Percentiles rank a stretch among this genome's conserved stretches.
Conservation (phyloP, 805 yeast genomes). For the Kazachstania taianensis region DNA sequence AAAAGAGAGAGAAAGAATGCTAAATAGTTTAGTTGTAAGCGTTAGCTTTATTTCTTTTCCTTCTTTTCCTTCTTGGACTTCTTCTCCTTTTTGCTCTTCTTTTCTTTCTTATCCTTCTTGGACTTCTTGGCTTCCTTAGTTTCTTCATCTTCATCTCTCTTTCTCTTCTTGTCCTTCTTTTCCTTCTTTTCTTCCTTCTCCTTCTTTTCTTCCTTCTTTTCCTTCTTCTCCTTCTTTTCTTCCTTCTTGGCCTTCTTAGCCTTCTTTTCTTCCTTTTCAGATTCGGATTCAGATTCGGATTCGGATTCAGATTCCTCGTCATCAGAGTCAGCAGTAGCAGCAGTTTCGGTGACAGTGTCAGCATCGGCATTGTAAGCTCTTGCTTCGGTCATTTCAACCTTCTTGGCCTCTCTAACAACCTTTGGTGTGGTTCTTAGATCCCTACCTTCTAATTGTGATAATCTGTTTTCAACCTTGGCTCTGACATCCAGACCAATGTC, state of each 20-base stretch:
- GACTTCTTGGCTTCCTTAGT: conserved; percentile 26
- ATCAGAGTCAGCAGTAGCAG: conserved; percentile 24
- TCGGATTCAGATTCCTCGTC: conserved; percentile 33
- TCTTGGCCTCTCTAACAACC: conserved; percentile 72
- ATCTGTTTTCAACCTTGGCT: conserved; percentile 87
- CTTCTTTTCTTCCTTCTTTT: conserved; percentile 26
- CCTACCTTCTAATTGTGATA: conserved; percentile 92
- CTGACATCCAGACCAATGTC: conserved; percentile 87
- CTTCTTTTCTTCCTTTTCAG: conserved; percentile 30
- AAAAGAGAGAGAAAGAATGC: too few species aligned
- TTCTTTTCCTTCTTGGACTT: conserved; percentile 21
- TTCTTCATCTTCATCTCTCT: conserved; percentile 28
- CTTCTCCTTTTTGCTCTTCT: conserved; percentile 5
- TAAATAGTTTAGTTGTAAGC: too few species aligned
- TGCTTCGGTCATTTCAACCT: conserved; percentile 77
- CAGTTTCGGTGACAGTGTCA: conserved; percentile 49
- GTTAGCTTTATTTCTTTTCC: conserved; percentile 20
- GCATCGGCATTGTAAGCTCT: conserved; percentile 93
- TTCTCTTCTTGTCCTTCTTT: conserved; percentile 19
- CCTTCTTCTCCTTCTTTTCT: conserved; percentile 27
- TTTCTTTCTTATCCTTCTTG: conserved; percentile 25
- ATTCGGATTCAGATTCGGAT: conserved; percentile 29
- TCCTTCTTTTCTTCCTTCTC: conserved; percentile 30
- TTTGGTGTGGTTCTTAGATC: conserved; percentile 85
- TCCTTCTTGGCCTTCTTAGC: conserved; percentile 30